Conservation (phyloP, 2,329 filamentous ascomycete species). For the Penicillium griseofulvum region DNA sequence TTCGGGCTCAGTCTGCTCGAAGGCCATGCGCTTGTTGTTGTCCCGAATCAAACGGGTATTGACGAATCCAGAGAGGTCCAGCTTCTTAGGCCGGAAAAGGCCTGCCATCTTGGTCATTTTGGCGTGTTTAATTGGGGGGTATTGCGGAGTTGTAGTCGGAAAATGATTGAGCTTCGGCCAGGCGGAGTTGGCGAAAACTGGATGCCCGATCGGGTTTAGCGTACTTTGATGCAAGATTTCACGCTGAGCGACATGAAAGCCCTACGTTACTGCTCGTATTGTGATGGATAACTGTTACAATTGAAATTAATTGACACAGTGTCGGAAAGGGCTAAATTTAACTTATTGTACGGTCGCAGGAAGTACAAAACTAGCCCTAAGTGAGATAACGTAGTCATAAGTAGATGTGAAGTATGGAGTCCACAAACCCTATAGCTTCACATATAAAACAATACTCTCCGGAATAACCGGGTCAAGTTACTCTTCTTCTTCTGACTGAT, state of each 20-base stretch:
- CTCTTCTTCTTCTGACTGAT: background rate
- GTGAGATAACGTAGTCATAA: background rate
- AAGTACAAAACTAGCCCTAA: background rate
- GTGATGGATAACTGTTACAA: background rate
- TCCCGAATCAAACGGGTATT: conserved; percentile 87
- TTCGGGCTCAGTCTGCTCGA: conserved; percentile 80
- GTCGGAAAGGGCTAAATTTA: background rate
- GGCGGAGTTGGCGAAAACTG: conserved; percentile 25
- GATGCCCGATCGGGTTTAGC: conserved; percentile 28
- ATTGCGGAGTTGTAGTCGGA: conserved; percentile 10
- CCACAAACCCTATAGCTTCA: background rate
- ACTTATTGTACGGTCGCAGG: background rate
- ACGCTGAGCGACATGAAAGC: background rate
- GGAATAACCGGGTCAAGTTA: background rate
- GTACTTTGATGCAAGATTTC: conserved; percentile 10
- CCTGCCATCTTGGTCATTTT: conserved; percentile 49
- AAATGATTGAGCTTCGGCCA: conserved; percentile 15
- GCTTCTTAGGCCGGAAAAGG: conserved; percentile 84
- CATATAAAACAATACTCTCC: background rate
- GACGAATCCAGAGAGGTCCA: conserved; percentile 83
- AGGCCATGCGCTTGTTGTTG: conserved; percentile 94
- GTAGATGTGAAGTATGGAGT: background rate
- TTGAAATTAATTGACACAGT: background rate
- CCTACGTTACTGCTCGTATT: background rate
- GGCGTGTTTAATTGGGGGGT: conserved; percentile 9